Evolutionary conservation across 352 stramenopile species (phyloP).

Genomic region (Phytophthora pistaciae): DNA sequence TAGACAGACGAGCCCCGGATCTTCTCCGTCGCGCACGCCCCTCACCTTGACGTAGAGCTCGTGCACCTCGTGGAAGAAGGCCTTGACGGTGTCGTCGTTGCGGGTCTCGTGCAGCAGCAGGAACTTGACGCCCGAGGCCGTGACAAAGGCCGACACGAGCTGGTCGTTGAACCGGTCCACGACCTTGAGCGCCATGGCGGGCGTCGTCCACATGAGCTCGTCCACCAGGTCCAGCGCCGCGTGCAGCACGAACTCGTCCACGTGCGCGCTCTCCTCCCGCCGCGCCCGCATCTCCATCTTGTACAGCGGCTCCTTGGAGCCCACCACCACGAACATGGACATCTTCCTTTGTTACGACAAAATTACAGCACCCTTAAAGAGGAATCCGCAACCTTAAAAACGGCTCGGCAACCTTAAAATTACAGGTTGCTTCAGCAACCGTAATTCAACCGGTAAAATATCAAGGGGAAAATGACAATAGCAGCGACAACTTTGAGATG

Average conservation of each 20-base stretch:
- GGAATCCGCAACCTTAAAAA: no score
- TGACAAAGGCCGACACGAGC: conserved; percentile 97
- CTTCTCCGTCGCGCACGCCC: not conserved
- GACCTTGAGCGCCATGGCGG: conserved; percentile 93
- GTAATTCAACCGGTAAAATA: no score
- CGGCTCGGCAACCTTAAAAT: no score
- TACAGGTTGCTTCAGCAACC: no score
- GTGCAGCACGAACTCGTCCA: conserved; percentile 99
- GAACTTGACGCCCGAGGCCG: conserved; percentile 96
- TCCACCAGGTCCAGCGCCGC: conserved; percentile 98
- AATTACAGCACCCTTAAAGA: no score
- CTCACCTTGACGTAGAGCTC: conserved; percentile 97
- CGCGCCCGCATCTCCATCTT: conserved; percentile 88
- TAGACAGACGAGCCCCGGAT: not conserved
- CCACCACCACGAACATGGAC: conserved; percentile 89
- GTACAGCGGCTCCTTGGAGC: conserved; percentile 88
- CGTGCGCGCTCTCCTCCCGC: conserved; percentile 89
- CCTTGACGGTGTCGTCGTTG: conserved; percentile 96
- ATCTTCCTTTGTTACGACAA: conserved; percentile 37
- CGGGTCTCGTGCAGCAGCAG: conserved; percentile 95
- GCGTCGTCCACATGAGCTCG: conserved; percentile 95
- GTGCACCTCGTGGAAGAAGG: conserved; percentile 98
- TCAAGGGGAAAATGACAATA: no score
- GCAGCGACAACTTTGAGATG: no score
- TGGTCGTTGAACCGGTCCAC: conserved; percentile 98